Conservation (phyloP, 2,329 filamentous ascomycete genomes). For the Epichloe sp. region DNA sequence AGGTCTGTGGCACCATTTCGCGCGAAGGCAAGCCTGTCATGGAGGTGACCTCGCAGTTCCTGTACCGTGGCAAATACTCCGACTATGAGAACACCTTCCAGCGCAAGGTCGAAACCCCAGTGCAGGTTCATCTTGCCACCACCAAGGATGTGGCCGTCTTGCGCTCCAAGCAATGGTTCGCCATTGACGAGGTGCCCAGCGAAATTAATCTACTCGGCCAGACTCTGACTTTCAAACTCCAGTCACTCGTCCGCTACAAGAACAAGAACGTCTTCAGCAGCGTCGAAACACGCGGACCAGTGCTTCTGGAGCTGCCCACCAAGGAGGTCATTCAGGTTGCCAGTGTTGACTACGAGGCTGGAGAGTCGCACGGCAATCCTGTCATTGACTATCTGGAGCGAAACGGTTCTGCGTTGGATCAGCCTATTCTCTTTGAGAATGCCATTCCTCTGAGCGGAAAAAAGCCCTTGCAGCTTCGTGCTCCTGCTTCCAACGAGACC, state of each 20-base stretch:
- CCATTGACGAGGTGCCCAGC: constrained; percentile 53
- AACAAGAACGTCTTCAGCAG: constrained; percentile 84
- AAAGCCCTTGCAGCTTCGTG: constrained; percentile 74
- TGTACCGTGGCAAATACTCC: constrained; percentile 85
- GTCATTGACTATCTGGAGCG: constrained; percentile 93
- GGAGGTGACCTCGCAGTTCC: constrained; percentile 96
- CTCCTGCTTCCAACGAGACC: constrained; percentile 91
- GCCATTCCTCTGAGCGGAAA: constrained; percentile 90
- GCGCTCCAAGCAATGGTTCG: constrained; percentile 96
- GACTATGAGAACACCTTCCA: constrained; percentile 99
- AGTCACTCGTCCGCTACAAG: constrained; percentile 87
- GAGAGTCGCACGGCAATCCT: constrained; percentile 85
- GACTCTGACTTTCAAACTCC: constrained; percentile 89
- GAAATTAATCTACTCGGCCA: constrained; percentile 83
- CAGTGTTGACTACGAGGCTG: constrained; percentile 91
- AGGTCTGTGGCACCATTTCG: constrained; percentile 94
- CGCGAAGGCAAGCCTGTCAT: constrained; percentile 78
- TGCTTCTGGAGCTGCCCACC: constrained; percentile 83
- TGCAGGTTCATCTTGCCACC: constrained; percentile 79
- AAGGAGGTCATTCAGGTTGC: constrained; percentile 97
- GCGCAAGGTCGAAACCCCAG: constrained; percentile 87
- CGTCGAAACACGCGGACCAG: constrained; percentile 84
- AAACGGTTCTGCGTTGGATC: constrained; percentile 83
- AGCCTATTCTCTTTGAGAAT: constrained; percentile 95
- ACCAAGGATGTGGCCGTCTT: constrained; percentile 88